Base-by-base conservation (phyloP, 495 filamentous ascomycete species). In the Haplographium delicatum region DNA sequence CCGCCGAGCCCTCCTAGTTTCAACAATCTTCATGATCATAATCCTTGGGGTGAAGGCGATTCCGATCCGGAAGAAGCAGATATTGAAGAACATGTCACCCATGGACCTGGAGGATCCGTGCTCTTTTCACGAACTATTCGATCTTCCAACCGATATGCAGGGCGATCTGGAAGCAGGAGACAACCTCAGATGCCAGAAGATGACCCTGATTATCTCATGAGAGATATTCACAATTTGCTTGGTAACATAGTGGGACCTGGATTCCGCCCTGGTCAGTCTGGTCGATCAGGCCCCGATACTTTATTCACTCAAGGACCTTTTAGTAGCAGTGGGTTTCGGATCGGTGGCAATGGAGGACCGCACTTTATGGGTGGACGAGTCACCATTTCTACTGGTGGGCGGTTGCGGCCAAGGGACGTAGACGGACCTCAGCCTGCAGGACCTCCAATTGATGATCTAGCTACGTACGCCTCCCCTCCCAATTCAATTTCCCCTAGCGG, bases 1-100 rank as follows among this genome's bases (percentile, higher is more conserved):
- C 56, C 72, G 67, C 38, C 55, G 35, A 8, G 44, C 51, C 54
- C 55, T 31, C 52, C 61, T 52, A 41, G 56, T 41, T 39, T 62
- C 44, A 24, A 30, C 22, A n/a, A 8, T 18, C 44, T 62, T 6
- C 48, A 35, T 23, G 19, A 49, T 54, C 66, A 68, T 42, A 67
- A 71, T 53, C 70, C 68, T 0, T 73, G 65, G 66, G 62, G 47
- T 4, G 60, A 66, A 44, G 68, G 69, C 26, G 53, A 63, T 25
- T 72, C 68, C 0, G 72, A 78, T 43, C 70, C 68, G 0, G 74
- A 74, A 7, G 71, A 72, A 35, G 67, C 51, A 35, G 68, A 74
- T 51, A 68, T 76, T 22, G 73, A 74, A 10, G 68, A 76, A 18
- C 68, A 75, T 33, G 56, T 75, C 44, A 59, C 65, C 23, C 64